phyloP scores from a whole-genome alignment of 73 alveolate species.

The Paramecium sexaurelia region DNA sequence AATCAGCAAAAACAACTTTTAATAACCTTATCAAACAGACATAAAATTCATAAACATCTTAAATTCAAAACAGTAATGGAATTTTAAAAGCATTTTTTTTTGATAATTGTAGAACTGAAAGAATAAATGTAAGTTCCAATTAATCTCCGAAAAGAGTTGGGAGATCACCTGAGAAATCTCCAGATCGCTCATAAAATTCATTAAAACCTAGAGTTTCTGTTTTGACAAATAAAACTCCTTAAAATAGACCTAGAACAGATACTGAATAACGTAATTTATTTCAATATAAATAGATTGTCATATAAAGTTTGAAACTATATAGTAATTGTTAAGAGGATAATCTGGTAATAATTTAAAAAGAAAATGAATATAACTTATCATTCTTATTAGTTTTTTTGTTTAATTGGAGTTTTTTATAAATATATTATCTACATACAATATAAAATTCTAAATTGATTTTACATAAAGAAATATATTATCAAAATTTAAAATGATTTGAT shows the following conservation, averaged over 20 bases:
- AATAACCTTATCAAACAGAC: background rate
- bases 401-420: background rate
- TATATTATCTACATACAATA: background rate
- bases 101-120: constrained; percentile 43
- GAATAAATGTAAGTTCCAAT: background rate
- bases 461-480: background rate
- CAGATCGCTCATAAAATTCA: background rate
- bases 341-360: background rate
- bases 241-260: constrained; percentile 25
- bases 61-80: background rate
- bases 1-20: constrained; percentile 12
- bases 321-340: constrained; percentile 5
- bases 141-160: background rate
- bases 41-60: background rate
- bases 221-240: constrained; percentile 20
- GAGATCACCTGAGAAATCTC: constrained; percentile 35
- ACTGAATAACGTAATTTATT: background rate
- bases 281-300: background rate
- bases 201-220: background rate
- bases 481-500: constrained; percentile 14
- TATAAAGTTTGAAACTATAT: constrained; percentile 24
- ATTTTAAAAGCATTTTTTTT: background rate
- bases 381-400: background rate
- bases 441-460: background rate
- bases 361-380: constrained; percentile 14